phyloP scores from a whole-genome alignment of 768 basidiomycete genomes.

The Coprinellus micaceus region DNA sequence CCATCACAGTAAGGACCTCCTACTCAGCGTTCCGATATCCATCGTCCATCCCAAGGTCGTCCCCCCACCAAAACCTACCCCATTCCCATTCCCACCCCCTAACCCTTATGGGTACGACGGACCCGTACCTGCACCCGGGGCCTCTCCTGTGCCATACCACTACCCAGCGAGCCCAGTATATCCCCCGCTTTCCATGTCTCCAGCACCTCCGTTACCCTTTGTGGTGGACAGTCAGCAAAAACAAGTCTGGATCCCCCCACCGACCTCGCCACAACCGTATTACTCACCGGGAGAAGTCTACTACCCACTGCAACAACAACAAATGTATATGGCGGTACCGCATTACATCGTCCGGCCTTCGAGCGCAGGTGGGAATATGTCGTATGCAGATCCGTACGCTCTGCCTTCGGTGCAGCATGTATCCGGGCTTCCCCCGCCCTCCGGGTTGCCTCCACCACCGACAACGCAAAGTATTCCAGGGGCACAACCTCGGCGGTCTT shows the following conservation, averaged over 20 bases:
- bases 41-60: conserved; percentile 63
- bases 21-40: conserved; percentile 58
- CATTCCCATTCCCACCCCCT: not conserved
- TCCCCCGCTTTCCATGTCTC: conserved; percentile 28
- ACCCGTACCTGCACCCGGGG: conserved; percentile 2
- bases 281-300: conserved; percentile 13
- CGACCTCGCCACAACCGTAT: conserved; percentile 18
- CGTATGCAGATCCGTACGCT: conserved; percentile 26
- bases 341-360: conserved; percentile 39
- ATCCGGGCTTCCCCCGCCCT: conserved; percentile 23
- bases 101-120: conserved; percentile 1
- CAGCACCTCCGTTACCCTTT: conserved; percentile 38
- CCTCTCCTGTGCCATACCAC: conserved; percentile 10
- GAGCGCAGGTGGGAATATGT: conserved; percentile 43
- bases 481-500: not conserved
- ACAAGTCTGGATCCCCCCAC: conserved; percentile 50
- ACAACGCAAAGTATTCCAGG: conserved; percentile 4
- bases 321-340: conserved; percentile 2
- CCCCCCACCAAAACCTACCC: conserved; percentile 26
- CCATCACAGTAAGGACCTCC: conserved; percentile 60
- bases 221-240: conserved; percentile 34
- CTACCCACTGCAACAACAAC: conserved; percentile 5
- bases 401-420: conserved; percentile 25
- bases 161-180: conserved; percentile 23
- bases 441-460: conserved; percentile 22